Percentiles rank a stretch among this genome's conserved stretches.
phyloP scores from a whole-genome alignment of 768 basidiomycete species.

The Asterophora parasitica region DNA sequence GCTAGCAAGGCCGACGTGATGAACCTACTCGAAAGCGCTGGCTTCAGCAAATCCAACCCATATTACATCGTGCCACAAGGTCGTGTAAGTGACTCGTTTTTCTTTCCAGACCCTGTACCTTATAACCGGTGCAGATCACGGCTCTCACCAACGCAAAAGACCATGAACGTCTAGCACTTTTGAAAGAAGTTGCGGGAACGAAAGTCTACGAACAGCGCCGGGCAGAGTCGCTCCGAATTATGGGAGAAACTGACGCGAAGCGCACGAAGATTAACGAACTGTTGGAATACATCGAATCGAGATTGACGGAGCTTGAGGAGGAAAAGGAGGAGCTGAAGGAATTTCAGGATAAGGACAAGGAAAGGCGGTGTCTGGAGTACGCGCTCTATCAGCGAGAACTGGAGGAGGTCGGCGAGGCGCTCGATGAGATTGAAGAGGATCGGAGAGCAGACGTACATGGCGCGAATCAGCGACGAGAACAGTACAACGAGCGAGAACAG shows the following conservation, averaged over 20 bases:
- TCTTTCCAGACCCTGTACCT: not conserved
- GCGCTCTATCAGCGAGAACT: conserved; percentile 89
- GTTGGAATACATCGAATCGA: conserved; percentile 85
- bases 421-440: conserved; percentile 86
- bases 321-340: conserved; percentile 98
- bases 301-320: conserved; percentile 88
- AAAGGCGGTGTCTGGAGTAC: conserved; percentile 91
- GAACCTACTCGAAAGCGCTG: conserved; percentile 94
- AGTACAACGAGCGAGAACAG: conserved; percentile 80
- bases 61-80: conserved; percentile 99
- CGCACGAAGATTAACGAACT: conserved; percentile 88
- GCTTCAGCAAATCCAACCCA: conserved; percentile 97
- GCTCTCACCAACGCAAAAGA: conserved; percentile 97
- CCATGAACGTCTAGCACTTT: conserved; percentile 83
- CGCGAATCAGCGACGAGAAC: conserved; percentile 76
- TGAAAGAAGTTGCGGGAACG: conserved; percentile 98
- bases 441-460: conserved; percentile 77
- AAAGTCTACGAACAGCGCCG: conserved; percentile 97
- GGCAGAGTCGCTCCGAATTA: conserved; percentile 88
- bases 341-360: conserved; percentile 94
- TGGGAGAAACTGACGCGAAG: conserved; percentile 94
- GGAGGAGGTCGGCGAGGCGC: conserved; percentile 78
- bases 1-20: conserved; percentile 96
- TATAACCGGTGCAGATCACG: conserved; percentile 62
- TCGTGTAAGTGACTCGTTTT: conserved; percentile 50